Evolutionary conservation across 768 basidiomycete species (phyloP), one percentile per base, ranked within the genome.

Genomic region (Trametopsis cervina): DNA sequence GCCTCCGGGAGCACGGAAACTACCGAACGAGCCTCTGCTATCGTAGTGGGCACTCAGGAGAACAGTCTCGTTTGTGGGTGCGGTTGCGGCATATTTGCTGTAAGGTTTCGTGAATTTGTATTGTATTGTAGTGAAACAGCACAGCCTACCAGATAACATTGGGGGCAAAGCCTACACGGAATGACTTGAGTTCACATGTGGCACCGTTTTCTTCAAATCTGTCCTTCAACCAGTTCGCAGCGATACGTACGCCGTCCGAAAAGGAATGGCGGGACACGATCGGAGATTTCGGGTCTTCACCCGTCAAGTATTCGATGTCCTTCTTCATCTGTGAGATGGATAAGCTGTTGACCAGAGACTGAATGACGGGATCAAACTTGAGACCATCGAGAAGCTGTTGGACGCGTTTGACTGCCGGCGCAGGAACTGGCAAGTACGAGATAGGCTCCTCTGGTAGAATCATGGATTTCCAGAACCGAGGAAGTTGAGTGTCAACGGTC

Each of bases 21-120:
- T 79, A 10, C 92, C 93, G 61, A 91, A 95, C 0, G 86, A 86
- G 15, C 92, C 92, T 29, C 92, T 83, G 39, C 86, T 89, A 61
- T 96, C 91, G 60, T 94, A 96, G 63, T 95, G 93, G 2, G 83
- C 89, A 48, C 84, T 84, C 44, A 95, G 69, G 41, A 96, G 70
- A 37, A 92, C 78, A 1, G 73, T 81, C 22, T 81, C 73, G 27
- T 71, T 79, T 2, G 80, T 80, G 29, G 81, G 69, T 38, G 67
- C 69, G n/a, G 69, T 66, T 5, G 78, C 63, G 2, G 69, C 46
- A 56, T 88, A 89, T 37, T 77, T 73, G 60, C 88, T 86, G 56
- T 0, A 40, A 26, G 0, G 13, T 37, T 9, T 27, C 22, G 10
- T 41, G 7, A 20, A 10, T 7, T 12, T 21, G 18, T 24, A 40